A percentile compares a stretch with the other conserved stretches of the same genome.
Conservation (phyloP, 306 rosid genomes). For the Corylus avellana region DNA sequence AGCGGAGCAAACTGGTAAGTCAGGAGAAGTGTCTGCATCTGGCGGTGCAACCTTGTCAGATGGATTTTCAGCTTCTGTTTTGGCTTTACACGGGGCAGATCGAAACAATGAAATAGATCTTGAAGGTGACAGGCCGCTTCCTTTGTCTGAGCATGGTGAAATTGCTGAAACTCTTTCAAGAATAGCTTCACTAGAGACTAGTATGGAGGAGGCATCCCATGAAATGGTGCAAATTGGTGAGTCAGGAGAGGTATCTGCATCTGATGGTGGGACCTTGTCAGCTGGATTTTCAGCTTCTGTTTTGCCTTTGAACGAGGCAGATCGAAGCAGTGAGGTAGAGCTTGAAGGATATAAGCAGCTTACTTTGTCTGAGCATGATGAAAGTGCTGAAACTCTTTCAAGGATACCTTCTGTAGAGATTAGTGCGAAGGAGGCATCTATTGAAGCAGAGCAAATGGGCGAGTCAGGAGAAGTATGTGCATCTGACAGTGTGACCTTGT, state of each 20-base stretch:
- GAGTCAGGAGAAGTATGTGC: conserved; percentile 39
- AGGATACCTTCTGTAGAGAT: conserved; percentile 34
- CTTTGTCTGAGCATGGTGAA: conserved; percentile 32
- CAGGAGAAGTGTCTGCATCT: conserved; percentile 45
- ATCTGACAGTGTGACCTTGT: conserved; percentile 33
- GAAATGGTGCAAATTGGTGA: conserved; percentile 38
- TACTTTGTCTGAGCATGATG: conserved; percentile 33
- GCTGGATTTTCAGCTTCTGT: conserved; percentile 38
- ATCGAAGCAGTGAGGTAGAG: conserved; percentile 33
- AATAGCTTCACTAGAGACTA: conserved; percentile 34
- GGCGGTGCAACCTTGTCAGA: conserved; percentile 36
- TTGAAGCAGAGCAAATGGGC: conserved; percentile 37
- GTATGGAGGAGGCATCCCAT: conserved; percentile 29
- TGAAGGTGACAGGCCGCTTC: conserved; percentile 44
- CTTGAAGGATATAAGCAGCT: conserved; percentile 43
- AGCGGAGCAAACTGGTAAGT: conserved; percentile 35
- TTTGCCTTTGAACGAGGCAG: conserved; percentile 28
- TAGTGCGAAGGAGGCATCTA: conserved; percentile 29
- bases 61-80: conserved; percentile 33
- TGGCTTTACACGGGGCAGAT: conserved; percentile 29
- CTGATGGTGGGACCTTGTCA: conserved; percentile 36
- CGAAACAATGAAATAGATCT: conserved; percentile 32
- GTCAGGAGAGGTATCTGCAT: conserved; percentile 41
- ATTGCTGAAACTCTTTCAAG: conserved; percentile 36
- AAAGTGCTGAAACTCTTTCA: conserved; percentile 36